phyloP scores from a whole-genome alignment of 2,329 filamentous ascomycete species.

The Chalaropsis thielavioides region DNA sequence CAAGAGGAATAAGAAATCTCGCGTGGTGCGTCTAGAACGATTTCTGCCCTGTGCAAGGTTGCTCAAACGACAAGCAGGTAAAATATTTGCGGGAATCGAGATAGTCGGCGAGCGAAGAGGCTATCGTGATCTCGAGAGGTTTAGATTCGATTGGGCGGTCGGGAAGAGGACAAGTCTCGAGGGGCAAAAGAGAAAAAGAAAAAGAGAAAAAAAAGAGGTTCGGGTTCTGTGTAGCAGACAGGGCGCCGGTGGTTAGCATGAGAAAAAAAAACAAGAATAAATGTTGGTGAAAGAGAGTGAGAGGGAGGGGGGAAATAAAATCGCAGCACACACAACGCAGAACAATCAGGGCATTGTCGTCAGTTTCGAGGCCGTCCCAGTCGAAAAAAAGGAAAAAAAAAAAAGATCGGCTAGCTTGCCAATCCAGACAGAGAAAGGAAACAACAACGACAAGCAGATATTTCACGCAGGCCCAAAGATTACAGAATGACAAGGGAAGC shows the following conservation, averaged over 20 bases:
- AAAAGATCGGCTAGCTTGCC: conserved; percentile 1
- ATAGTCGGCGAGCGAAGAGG: not conserved
- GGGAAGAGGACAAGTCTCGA: not conserved
- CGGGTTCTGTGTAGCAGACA: not conserved
- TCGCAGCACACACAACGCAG: no score
- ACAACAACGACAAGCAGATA: not conserved
- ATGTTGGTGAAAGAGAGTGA: not conserved
- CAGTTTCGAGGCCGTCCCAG: not conserved
- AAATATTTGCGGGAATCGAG: not conserved
- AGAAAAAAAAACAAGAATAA: not conserved
- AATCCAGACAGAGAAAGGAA: conserved; percentile 5
- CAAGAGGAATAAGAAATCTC: not conserved
- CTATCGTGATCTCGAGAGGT: not conserved
- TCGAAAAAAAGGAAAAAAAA: not conserved
- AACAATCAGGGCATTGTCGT: not conserved
- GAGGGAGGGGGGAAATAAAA: no score
- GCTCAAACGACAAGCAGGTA: not conserved
- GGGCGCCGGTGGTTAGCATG: not conserved
- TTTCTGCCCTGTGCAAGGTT: not conserved
- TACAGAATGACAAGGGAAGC: not conserved
- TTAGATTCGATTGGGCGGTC: not conserved
- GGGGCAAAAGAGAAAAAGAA: not conserved
- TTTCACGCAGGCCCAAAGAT: conserved; percentile 1
- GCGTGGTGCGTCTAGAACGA: not conserved
- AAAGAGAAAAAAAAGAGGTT: not conserved